Percentiles rank a stretch among this genome's conserved stretches.
These are phyloP conservation scores for Cryphonectria carpinicola DNA, from an alignment of 2,329 filamentous ascomycete genomes.

Conservation along the genomic window DNA sequence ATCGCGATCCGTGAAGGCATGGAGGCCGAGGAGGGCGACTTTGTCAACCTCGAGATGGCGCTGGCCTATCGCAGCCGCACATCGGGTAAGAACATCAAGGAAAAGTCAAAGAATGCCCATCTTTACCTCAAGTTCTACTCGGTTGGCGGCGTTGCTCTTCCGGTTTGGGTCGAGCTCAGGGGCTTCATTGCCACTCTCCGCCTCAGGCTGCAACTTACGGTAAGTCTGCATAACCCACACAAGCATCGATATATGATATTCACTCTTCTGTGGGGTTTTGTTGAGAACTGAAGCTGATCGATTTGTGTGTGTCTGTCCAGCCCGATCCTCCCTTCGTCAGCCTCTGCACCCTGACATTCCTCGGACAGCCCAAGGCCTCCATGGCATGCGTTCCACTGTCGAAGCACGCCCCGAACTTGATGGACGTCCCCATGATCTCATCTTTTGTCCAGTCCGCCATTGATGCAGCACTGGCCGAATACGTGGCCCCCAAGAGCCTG, in stretches of 20 bases:
- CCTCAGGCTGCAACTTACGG: slow-evolving; percentile 69
- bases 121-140: slow-evolving; percentile 74
- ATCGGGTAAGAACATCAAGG: slow-evolving; percentile 60
- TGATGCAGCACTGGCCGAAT: slow-evolving; percentile 74
- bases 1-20: slow-evolving; percentile 58
- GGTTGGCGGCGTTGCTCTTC: slow-evolving; percentile 54
- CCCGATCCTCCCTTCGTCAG: slow-evolving; percentile 78
- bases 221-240: slow-evolving; percentile 1
- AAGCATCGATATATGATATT: neutral
- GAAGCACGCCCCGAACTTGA: slow-evolving; percentile 71
- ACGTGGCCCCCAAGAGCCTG: slow-evolving; percentile 75
- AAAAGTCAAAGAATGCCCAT: slow-evolving; percentile 73
- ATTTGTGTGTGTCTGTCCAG: neutral
- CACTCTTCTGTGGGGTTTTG: no score
- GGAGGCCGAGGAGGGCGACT: slow-evolving; percentile 78
- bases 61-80: slow-evolving; percentile 72
- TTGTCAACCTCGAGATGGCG: slow-evolving; percentile 76
- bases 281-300: neutral
- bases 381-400: slow-evolving; percentile 72
- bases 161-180: slow-evolving; percentile 76
- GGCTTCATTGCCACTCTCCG: slow-evolving; percentile 74
- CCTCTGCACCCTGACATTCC: slow-evolving; percentile 73
- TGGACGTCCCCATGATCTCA: slow-evolving; percentile 75
- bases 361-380: slow-evolving; percentile 74
- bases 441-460: slow-evolving; percentile 76